Base-by-base conservation (phyloP, 108 stramenopile species). In the Conticribra weissflogii region DNA sequence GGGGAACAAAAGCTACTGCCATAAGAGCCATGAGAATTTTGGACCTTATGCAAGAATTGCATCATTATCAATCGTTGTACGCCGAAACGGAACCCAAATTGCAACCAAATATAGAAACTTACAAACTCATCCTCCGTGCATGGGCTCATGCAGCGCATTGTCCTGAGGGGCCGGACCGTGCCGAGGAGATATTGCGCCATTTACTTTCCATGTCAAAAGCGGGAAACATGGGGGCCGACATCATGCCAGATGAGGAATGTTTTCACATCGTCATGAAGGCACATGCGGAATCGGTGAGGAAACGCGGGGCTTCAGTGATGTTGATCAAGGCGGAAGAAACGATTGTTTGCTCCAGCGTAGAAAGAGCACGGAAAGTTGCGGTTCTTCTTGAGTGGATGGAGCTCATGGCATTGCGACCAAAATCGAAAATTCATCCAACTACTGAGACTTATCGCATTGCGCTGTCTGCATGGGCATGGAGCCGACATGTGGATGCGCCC, bases 241-340 rank as follows among this genome's bases (percentile, higher is more conserved):
- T 67, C 30, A 51, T 66, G 58, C 74, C 74, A 0, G 74, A 75
- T 63, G 75, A 55, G 41, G 75, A 76, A 41, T 76, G 67, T 15
- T 76, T 76, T 52, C 75, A 76, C 34, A 63, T 76, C 44, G 75
- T 76, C 33, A 76, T 76, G 75, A 76, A 68, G 29, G 44, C 67
- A 28, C 75, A 76, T 64, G 75, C 75, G 5, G 75, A 76, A 48
- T 63, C 54, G 48, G 67, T 76, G 2, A 60, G 67, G 0, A 68
- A 63, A 19, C 61, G 67, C 4, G 45, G 67, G 17, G 61, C 36
- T 41, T 12, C 36, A 9, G 8, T 41, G 8, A 9, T 12, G 5
- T 5, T 41, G 5, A 12, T 41, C 12, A 12, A 41, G 12, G 36
- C 8, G 8, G 36, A 41, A 9, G 36, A 12, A 9, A 12, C 12